A percentile compares a stretch with the other conserved stretches of the same genome.
phyloP scores from a whole-genome alignment of 2,329 filamentous ascomycete genomes.

The Colletotrichum neosansevieriae region DNA sequence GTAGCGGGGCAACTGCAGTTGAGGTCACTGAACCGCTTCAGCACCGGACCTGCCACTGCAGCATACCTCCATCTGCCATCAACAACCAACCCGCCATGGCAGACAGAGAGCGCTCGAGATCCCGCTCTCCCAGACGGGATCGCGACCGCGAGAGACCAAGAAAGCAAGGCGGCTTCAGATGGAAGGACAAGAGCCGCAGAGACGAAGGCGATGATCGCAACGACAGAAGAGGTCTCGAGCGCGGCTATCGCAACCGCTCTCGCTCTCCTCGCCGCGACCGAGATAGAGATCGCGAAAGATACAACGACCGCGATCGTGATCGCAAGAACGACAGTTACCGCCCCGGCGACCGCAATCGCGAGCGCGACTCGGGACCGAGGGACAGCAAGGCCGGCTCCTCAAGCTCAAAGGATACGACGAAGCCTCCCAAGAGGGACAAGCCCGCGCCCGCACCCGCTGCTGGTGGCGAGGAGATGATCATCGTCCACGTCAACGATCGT shows the following conservation, averaged over 20 bases:
- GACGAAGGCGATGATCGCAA: conserved; percentile 55
- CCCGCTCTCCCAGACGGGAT: conserved; percentile 39
- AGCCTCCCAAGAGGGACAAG: conserved; percentile 49
- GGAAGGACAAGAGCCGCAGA: conserved; percentile 67
- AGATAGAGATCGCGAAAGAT: conserved; percentile 40
- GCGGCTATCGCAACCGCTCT: conserved; percentile 64
- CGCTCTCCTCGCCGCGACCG: conserved; percentile 51
- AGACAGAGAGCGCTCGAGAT: conserved; percentile 36
- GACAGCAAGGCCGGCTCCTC: conserved; percentile 46
- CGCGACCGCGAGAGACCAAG: conserved; percentile 33
- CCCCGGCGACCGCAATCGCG: conserved; percentile 46
- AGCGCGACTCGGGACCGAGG: conserved; percentile 42
- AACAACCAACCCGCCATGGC: conserved; percentile 24
- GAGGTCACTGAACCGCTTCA: background rate
- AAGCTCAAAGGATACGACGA: conserved; percentile 46
- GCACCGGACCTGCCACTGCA: background rate
- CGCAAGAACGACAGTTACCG: conserved; percentile 47
- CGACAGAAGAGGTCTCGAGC: conserved; percentile 55
- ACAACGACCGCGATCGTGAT: conserved; percentile 52
- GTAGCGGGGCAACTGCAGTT: background rate
- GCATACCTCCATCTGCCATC: background rate
- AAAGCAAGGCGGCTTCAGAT: conserved; percentile 61
- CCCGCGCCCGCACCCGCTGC: conserved; percentile 45
- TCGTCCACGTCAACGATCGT: conserved; percentile 95
- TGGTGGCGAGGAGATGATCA: conserved; percentile 83